phyloP scores from a whole-genome alignment of 2,329 filamentous ascomycete genomes.

The Chrysosporium queenslandicum region DNA sequence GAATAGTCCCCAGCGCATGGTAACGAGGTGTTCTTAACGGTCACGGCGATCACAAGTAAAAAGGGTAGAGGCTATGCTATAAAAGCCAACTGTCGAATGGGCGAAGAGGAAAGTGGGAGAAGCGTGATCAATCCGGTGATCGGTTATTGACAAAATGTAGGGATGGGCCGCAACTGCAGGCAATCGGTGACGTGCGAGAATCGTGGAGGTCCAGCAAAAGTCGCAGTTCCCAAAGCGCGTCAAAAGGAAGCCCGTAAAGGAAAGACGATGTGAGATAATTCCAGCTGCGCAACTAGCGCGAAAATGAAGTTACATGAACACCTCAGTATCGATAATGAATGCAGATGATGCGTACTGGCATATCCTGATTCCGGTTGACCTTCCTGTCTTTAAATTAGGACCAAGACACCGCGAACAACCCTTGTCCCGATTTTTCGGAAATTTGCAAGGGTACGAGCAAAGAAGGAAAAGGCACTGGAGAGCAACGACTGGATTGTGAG shows the following conservation, averaged over 20 bases:
- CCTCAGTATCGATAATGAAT: neutral
- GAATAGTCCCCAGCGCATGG: constrained; percentile 53
- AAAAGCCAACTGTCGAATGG: neutral
- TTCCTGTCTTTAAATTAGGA: neutral
- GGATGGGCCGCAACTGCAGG: no score
- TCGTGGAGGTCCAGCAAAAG: no score
- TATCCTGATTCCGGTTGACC: neutral
- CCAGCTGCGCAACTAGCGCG: neutral
- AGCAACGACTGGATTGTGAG: no score
- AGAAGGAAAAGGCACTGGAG: neutral
- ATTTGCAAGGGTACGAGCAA: neutral
- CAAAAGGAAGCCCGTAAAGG: no score
- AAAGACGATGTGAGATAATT: no score
- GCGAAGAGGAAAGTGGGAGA: neutral
- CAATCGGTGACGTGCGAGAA: no score
- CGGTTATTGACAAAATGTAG: no score
- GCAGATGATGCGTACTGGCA: neutral
- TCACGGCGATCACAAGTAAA: neutral
- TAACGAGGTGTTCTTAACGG: neutral
- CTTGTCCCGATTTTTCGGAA: neutral
- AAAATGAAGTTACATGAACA: neutral
- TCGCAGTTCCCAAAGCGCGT: no score
- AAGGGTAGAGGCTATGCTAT: neutral
- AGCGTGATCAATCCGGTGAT: no score
- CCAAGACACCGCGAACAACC: neutral